A percentile compares a stretch with the other conserved stretches of the same genome.
These are phyloP conservation scores for Suillus variegatus DNA, from an alignment of 768 basidiomycete species.

Conservation along the genomic window DNA sequence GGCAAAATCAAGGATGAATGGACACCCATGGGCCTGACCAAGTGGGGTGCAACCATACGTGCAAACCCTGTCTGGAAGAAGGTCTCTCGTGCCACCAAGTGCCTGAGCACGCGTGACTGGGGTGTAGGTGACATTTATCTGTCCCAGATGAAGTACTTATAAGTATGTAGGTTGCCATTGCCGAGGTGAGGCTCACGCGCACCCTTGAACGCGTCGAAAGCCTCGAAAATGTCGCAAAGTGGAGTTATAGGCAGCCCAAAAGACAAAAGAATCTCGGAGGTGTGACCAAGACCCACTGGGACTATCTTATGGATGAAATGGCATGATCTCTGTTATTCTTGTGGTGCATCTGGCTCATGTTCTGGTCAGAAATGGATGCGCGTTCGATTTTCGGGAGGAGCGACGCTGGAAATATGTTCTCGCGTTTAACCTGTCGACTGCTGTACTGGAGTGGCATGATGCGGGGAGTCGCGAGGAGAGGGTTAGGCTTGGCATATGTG, in stretches of 20 bases:
- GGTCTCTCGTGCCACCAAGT: slow-evolving; percentile 72
- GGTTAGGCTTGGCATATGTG: slow-evolving; percentile 62
- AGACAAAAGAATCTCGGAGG: slow-evolving; percentile 84
- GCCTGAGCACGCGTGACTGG: slow-evolving; percentile 81
- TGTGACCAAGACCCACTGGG: slow-evolving; percentile 86
- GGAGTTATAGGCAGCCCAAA: slow-evolving; percentile 96
- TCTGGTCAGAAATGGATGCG: slow-evolving; percentile 89
- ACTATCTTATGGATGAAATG: slow-evolving; percentile 96
- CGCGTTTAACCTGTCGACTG: slow-evolving; percentile 79
- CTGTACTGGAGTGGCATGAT: slow-evolving; percentile 87
- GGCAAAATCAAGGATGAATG: slow-evolving; percentile 60
- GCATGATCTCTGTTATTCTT: slow-evolving; percentile 30
- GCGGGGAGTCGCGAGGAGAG: slow-evolving; percentile 67
- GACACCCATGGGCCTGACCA: slow-evolving; percentile 61
- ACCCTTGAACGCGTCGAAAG: slow-evolving; percentile 84
- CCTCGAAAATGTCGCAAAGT: slow-evolving; percentile 76
- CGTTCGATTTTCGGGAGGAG: slow-evolving; percentile 92
- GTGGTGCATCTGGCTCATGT: slow-evolving; percentile 1
- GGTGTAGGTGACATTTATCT: slow-evolving; percentile 48
- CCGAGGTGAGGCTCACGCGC: slow-evolving; percentile 75
- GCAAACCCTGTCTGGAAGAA: slow-evolving; percentile 78
- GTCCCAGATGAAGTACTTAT: slow-evolving; percentile 7
- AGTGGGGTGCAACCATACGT: slow-evolving; percentile 73
- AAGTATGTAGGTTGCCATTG: slow-evolving; percentile 64
- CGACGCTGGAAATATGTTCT: slow-evolving; percentile 87